phyloP scores from a whole-genome alignment of 164 flowering plant species.

The Piper longum region DNA sequence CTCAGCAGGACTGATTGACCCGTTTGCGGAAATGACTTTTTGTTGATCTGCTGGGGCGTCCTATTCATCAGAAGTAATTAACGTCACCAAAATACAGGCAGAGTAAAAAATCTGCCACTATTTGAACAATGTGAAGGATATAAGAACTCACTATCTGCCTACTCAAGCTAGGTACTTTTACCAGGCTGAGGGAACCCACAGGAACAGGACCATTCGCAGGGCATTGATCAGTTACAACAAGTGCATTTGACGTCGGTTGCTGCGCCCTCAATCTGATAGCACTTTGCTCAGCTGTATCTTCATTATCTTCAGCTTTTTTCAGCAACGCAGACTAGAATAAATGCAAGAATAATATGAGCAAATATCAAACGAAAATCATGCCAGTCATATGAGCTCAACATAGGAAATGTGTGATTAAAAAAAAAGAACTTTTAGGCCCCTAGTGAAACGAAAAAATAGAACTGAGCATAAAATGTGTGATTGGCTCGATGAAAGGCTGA shows the following conservation, averaged over 20 bases:
- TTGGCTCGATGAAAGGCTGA: no score
- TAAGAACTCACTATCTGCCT: slow-evolving; percentile 33
- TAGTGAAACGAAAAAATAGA: no score
- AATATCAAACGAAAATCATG: background rate
- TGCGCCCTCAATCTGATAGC: slow-evolving; percentile 83
- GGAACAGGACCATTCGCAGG: slow-evolving; percentile 59
- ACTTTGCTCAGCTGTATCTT: slow-evolving; percentile 98
- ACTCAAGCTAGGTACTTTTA: slow-evolving; percentile 58
- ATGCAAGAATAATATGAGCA: background rate
- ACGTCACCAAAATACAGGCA: background rate
- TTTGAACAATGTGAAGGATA: background rate
- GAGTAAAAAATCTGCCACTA: background rate
- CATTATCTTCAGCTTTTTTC: slow-evolving; percentile 84
- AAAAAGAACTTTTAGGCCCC: no score
- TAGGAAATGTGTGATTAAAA: no score
- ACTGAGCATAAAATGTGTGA: no score
- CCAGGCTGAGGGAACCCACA: slow-evolving; percentile 47
- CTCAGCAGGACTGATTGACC: slow-evolving; percentile 46
- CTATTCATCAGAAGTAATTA: slow-evolving; percentile 18
- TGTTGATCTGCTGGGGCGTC: slow-evolving; percentile 33
- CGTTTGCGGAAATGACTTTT: slow-evolving; percentile 42
- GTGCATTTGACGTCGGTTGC: slow-evolving; percentile 81
- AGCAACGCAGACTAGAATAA: slow-evolving; percentile 67
- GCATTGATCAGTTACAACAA: slow-evolving; percentile 66
- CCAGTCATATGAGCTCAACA: background rate